Evolutionary conservation across 495 filamentous ascomycete species (phyloP).

Genomic region (Aspergillus bridgeri): DNA sequence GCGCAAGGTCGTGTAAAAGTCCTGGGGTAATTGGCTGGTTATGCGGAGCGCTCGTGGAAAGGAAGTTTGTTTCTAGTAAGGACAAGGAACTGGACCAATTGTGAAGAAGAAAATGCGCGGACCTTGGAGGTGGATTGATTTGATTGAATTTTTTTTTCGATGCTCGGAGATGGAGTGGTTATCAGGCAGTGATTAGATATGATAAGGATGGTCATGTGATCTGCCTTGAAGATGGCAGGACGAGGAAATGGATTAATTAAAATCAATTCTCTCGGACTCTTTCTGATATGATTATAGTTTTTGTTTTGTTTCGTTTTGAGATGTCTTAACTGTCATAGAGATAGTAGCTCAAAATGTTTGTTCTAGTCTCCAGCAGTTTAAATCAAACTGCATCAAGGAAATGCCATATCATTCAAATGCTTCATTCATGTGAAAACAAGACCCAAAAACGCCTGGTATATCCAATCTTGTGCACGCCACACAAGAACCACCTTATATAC

Average conservation of each 20-base stretch:
- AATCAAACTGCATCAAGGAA: background rate
- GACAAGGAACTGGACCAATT: background rate
- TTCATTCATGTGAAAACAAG: background rate
- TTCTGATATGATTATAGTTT: too few species aligned
- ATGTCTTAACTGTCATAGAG: too few species aligned
- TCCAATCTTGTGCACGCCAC: constrained; percentile 11
- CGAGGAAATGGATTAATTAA: too few species aligned
- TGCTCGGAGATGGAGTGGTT: background rate
- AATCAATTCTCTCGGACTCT: too few species aligned
- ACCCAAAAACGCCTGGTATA: constrained; percentile 15
- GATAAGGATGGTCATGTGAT: constrained; percentile 23
- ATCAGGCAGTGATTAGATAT: constrained; percentile 21
- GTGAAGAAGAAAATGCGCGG: background rate
- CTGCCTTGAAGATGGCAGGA: background rate
- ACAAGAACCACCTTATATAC: constrained; percentile 14
- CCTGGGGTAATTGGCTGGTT: background rate
- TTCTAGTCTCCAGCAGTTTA: background rate
- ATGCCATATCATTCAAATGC: background rate
- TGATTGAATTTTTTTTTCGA: constrained; percentile 9
- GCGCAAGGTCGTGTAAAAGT: background rate
- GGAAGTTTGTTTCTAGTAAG: background rate
- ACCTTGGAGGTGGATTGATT: constrained; percentile 2
- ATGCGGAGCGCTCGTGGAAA: background rate
- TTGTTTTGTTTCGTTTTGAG: too few species aligned
- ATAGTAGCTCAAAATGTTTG: too few species aligned